These are phyloP conservation scores for Metschnikowia lochheadii DNA, from an alignment of 805 yeast species.

Conservation along the genomic window DNA sequence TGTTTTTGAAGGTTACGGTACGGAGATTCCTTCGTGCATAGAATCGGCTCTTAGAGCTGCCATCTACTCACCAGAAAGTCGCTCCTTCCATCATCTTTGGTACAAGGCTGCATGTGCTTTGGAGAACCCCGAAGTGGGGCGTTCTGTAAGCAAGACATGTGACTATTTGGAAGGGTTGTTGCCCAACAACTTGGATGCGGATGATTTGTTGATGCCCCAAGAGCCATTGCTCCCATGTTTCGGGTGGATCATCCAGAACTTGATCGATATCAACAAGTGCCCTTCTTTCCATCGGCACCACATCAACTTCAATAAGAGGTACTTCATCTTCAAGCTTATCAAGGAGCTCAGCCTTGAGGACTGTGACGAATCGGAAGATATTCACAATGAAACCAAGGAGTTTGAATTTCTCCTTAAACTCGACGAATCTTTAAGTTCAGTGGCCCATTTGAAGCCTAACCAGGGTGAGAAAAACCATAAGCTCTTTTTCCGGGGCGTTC, in stretches of 20 bases:
- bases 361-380: conserved; percentile 19
- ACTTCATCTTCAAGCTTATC: conserved; percentile 35
- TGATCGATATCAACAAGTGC: conserved; percentile 57
- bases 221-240: conserved; percentile 73
- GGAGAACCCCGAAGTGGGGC: conserved; percentile 11
- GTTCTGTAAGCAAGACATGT: conserved; percentile 9
- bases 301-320: conserved; percentile 78
- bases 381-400: conserved; percentile 33
- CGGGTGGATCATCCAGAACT: conserved; percentile 85
- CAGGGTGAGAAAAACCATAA: conserved; percentile 22
- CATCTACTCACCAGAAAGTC: conserved; percentile 74
- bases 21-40: conserved; percentile 68
- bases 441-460: conserved; percentile 35
- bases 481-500: conserved; percentile 27
- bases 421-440: conserved; percentile 32
- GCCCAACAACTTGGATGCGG: conserved; percentile 24
- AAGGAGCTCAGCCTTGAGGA: conserved; percentile 40
- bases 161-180: conserved; percentile 31
- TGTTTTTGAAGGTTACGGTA: conserved; percentile 35
- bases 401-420: conserved; percentile 53
- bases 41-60: conserved; percentile 77
- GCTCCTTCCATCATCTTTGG: conserved; percentile 71
- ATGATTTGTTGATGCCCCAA: conserved; percentile 29
- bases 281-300: conserved; percentile 70
- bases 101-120: conserved; percentile 44